phyloP scores from a whole-genome alignment of 2,329 filamentous ascomycete genomes.

The Microcera coccophila region DNA sequence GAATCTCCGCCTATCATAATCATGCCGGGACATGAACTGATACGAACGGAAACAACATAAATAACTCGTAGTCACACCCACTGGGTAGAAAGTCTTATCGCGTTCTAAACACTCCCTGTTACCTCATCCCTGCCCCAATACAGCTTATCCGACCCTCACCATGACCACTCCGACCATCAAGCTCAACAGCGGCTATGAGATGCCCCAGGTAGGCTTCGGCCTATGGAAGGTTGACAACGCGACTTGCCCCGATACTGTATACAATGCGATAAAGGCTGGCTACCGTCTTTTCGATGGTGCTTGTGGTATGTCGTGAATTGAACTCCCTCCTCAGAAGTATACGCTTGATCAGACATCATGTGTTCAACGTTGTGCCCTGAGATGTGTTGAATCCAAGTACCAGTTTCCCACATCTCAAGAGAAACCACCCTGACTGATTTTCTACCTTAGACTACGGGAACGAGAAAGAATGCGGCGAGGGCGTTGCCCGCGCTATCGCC shows the following conservation, averaged over 20 bases:
- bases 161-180: constrained; percentile 50
- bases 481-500: constrained; percentile 73
- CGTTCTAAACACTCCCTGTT: constrained; percentile 3
- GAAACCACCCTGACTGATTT: no score
- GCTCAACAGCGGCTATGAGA: constrained; percentile 62
- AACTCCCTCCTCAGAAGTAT: no score
- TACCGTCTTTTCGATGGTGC: constrained; percentile 60
- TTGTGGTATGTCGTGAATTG: constrained; percentile 46
- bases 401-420: no score
- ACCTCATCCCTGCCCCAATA: constrained; percentile 2
- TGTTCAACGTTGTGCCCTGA: no score
- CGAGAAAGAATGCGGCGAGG: constrained; percentile 72
- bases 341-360: no score
- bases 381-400: no score
- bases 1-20: constrained; percentile 3
- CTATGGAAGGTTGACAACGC: constrained; percentile 81
- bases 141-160: constrained; percentile 3
- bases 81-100: background rate
- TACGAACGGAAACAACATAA: constrained; percentile 11
- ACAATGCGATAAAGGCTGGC: constrained; percentile 65
- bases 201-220: constrained; percentile 73
- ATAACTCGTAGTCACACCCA: constrained; percentile 9
- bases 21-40: constrained; percentile 1
- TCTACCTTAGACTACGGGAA: constrained; percentile 70
- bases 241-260: constrained; percentile 70